Conservation (phyloP, 164 flowering plant genomes). For the Houttuynia cordata region DNA sequence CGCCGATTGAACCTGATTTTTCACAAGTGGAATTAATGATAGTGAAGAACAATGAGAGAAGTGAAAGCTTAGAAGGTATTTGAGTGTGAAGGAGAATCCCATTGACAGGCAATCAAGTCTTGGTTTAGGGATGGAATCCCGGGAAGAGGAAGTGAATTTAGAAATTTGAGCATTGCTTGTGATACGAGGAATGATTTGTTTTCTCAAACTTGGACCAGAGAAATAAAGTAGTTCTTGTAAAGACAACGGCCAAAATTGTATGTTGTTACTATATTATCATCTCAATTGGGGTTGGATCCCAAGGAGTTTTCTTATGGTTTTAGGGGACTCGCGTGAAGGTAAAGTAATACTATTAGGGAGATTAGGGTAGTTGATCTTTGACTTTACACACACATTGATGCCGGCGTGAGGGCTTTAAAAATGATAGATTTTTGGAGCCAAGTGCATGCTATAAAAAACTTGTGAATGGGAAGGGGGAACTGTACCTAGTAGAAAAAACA, state of each 20-base stretch:
- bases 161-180: background rate
- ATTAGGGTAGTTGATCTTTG: no score
- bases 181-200: background rate
- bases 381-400: no score
- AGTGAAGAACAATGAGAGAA: background rate
- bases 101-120: background rate
- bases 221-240: background rate
- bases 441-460: no score
- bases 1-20: background rate
- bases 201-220: background rate
- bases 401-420: no score
- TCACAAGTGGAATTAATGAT: background rate
- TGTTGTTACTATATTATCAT: background rate
- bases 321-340: background rate
- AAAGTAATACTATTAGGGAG: background rate
- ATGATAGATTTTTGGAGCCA: no score
- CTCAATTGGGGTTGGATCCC: conserved; percentile 1
- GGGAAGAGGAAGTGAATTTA: background rate
- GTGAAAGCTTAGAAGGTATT: background rate
- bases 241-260: background rate
- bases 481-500: no score
- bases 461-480: no score
- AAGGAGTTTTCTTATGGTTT: background rate
- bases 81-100: background rate
- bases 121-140: conserved; percentile 2